Base-by-base conservation (phyloP, 2,329 filamentous ascomycete genomes). In the Conoideocrella luteorostrata region DNA sequence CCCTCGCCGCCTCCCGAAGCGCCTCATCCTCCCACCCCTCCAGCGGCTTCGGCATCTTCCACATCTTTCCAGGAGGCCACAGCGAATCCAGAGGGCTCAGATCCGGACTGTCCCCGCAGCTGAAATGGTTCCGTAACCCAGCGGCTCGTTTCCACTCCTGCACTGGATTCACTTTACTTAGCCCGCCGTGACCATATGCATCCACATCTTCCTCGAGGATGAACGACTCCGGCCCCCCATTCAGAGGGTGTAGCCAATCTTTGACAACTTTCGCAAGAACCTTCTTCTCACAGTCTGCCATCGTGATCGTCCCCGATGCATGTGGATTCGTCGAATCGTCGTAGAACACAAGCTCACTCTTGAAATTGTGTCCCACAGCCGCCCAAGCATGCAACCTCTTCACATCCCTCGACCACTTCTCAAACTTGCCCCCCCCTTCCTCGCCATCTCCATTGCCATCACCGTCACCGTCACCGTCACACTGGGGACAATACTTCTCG, bases 261-360 rank as follows among this genome's bases (percentile, higher is more conserved):
- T 61, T 63, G 47, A 66, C 56, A 2, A 50, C 52, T 49, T 56
- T 58, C 33, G 59, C 57, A 11, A 66, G 58, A 5, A 66, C 51
- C 45, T 58, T 60, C 41, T 61, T 56, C 22, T 55, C 53, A 50
- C 66, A 66, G 34, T 59, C 58, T n/a, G 54, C 40, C 62, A 65
- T 62, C 36, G 51, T 56, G 52, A 66, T 57, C 34, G 52, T 44
- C 18, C 62, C 62, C 2, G 52, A 47, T 20, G 49, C 52, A 47
- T 62, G 65, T 30, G 61, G 54, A 37, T 51, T 61, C 7, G 61
- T 63, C 12, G 58, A 58, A 9, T 61, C 56, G 30, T 66, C 62
- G 51, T 66, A 66, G 24, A 66, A 66, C 13, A 65, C 47, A 1
- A 63, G 55, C 18, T 65, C 63, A 48, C 60, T 65, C 50, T 65